Percentiles rank a stretch among this genome's conserved stretches.
phyloP scores from a whole-genome alignment of 2,329 filamentous ascomycete species.

The Penicillium sp. region DNA sequence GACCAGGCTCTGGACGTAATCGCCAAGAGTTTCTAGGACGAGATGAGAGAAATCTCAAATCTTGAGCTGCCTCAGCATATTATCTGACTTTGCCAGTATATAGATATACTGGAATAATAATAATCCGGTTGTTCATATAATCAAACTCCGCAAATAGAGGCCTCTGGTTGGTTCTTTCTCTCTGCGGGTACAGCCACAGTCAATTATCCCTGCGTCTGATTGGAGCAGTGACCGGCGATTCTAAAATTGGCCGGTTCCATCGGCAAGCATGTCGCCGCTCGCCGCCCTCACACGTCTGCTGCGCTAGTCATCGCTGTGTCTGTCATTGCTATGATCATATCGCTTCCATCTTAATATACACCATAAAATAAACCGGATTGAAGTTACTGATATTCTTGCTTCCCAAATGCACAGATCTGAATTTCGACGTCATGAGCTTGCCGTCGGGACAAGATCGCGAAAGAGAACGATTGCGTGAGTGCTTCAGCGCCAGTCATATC shows the following conservation, averaged over 20 bases:
- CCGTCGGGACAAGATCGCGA: not conserved
- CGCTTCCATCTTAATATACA: not conserved
- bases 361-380: not conserved
- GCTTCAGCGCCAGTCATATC: not conserved
- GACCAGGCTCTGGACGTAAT: no score
- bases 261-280: not conserved
- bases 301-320: not conserved
- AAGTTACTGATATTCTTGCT: no score
- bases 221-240: not conserved
- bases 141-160: no score
- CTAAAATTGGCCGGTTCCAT: not conserved
- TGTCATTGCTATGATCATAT: not conserved
- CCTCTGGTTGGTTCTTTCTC: no score
- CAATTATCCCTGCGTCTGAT: no score
- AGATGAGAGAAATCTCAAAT: no score
- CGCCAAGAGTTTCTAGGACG: no score
- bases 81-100: no score
- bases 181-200: no score
- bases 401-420: not conserved
- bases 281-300: not conserved
- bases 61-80: no score
- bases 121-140: no score
- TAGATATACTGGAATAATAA: no score
- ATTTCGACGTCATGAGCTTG: not conserved
- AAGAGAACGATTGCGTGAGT: conserved; percentile 9